Evolutionary conservation across 176 grass and related monocot genomes (phyloP), one percentile per base, ranked within the genome.

Genomic region (Carex kokanica): DNA sequence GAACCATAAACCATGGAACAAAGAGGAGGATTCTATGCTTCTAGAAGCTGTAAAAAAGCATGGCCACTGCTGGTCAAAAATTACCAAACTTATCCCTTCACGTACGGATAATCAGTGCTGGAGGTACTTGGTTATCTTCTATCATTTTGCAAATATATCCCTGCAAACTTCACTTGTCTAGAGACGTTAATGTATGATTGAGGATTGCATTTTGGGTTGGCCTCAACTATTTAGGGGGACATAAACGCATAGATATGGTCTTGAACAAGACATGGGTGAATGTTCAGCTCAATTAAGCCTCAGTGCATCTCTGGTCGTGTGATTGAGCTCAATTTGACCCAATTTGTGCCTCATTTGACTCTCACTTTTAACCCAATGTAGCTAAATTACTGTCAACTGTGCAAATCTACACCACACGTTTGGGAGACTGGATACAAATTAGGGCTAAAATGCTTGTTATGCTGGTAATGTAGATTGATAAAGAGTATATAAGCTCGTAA

Each of bases 81-180:
- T 98, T 91, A 80, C 91, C 45, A 79, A 62, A 36, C 78, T 86
- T 43, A 78, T 98, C 81, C 92, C 95, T 85, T 83, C 78, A 74
- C 92, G 95, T 70, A 98, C 89, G 83, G 95, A 98, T 86, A 91
- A 83, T 89, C 94, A 91, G 83, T 98, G 95, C 81, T 78, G 84
- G 85, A 93, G 95, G 95, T 95, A 95, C 56, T 83, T 5, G 24
- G 86, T 58, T 38, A 14, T 77, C 81, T 29, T 78, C 6, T 78
- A 45, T 29, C 57, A 55, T 86, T 36, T 55, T 81, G 18, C 31
- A 71, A 71, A 70, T 70, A 32, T 66, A 31, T 49, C 11, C 14
- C 31, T n/a, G 34, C 66, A 70, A 36, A 71, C 59, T 71, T 71
- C 17, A 45, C 20, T 67, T 34, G 25, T 71, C 67, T 45, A 70